Evolutionary conservation across 768 basidiomycete species (phyloP), one percentile per base, ranked within the genome.

Genomic region (Nidularia pulvinata): DNA sequence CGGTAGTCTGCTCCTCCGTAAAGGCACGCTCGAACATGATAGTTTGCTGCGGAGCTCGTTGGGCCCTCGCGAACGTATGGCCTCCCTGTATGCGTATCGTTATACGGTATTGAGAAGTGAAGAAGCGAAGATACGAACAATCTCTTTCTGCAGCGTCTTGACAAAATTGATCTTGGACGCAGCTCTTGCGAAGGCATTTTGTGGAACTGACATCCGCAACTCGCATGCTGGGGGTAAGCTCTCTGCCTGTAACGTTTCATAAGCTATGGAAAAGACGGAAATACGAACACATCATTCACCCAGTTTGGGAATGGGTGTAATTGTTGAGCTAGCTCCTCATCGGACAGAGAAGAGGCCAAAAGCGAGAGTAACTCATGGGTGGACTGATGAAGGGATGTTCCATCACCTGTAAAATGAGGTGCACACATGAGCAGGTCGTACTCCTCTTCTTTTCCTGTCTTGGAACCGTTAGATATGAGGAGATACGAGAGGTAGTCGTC

Each of bases 321-420:
- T 19, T 52, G 52, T 42, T 52, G 33, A 16, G 46, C 9, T 5
- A 70, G 51, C 11, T 65, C 59, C 39, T 57, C 57, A 47, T 67
- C 59, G 6, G 67, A 57, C 5, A 52, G 54, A 5, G 57, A 39
- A 14, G 64, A 68, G 5, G 37, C 71, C 70, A 59, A 80, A 59
- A 53, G 63, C 14, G 68, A 65, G 54, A 88, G 77, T 48, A 89
- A 76, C 54, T 88, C 86, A 63, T 86, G 84, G 42, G 83, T 83
- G 35, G 82, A 82, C 52, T 79, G 73, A 61, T 88, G 86, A 7
- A 88, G 68, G 0, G 84, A 81, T 71, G 85, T 85, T 30, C 86
- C 86, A 56, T 89, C 87, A 22, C 86, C 86, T 36, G 86, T 70
- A 62, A 83, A 88, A 61, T 89, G 87, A 36, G 83, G 78, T 1